A percentile compares a stretch with the other conserved stretches of the same genome.
Evolutionary conservation across 768 basidiomycete genomes (phyloP).

Genomic region (Suillus clintonianus): DNA sequence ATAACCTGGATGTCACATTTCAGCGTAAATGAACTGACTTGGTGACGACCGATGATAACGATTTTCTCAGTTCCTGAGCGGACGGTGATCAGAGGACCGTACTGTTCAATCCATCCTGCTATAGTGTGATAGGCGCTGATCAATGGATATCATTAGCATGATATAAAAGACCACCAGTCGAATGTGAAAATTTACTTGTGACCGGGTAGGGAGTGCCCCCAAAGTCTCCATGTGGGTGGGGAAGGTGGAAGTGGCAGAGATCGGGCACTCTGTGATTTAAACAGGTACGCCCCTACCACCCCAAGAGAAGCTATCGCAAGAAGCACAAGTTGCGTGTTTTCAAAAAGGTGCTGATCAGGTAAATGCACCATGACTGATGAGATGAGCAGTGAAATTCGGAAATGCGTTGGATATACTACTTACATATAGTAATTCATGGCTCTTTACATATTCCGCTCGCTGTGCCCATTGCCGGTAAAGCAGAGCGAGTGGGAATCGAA

Average conservation of each 20-base stretch:
- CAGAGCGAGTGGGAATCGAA: too few relatives aligned
- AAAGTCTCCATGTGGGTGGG: background rate
- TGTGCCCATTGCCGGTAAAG: too few relatives aligned
- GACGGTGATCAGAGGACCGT: slow-evolving; percentile 26
- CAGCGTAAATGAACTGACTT: slow-evolving; percentile 10
- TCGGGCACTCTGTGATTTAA: too few relatives aligned
- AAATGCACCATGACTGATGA: background rate
- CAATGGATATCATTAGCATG: background rate
- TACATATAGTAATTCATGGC: background rate
- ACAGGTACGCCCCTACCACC: background rate
- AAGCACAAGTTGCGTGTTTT: background rate
- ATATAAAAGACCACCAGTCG: too few relatives aligned
- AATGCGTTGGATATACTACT: background rate
- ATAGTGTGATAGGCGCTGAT: background rate
- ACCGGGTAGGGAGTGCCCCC: background rate
- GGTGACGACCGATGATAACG: slow-evolving; percentile 28
- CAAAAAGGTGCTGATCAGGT: too few relatives aligned
- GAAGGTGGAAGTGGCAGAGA: background rate
- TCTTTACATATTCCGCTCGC: background rate
- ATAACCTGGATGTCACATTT: background rate
- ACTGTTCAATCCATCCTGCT: slow-evolving; percentile 21
- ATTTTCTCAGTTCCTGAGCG: slow-evolving; percentile 20
- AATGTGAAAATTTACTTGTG: background rate
- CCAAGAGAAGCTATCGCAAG: background rate
- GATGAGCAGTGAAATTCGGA: background rate